A percentile compares a stretch with the other conserved stretches of the same genome.
Conservation (phyloP, 176 grass and related monocot species). For the Secale cereale region DNA sequence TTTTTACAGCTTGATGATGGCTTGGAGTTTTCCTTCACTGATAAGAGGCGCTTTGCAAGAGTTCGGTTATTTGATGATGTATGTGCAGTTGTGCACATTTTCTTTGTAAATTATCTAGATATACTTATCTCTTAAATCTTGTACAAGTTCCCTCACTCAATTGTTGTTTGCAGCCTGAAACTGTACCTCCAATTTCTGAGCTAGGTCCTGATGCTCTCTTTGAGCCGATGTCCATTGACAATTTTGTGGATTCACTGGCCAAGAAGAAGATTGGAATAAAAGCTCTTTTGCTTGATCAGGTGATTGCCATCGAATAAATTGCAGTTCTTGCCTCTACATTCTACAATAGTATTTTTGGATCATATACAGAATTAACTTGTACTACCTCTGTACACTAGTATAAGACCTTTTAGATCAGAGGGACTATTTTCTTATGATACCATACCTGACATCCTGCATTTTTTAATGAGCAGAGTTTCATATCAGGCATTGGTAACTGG, state of each 20-base stretch:
- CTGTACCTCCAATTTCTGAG: constrained; percentile 82
- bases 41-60: constrained; percentile 90
- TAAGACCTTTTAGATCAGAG: too few relatives aligned
- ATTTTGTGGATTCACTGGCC: constrained; percentile 52
- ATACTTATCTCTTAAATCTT: not conserved
- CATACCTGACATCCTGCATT: not conserved
- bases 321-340: constrained; percentile 1
- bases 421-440: not conserved
- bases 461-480: constrained; percentile 54
- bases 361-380: not conserved
- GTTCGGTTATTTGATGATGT: constrained; percentile 87
- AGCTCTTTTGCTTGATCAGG: constrained; percentile 90
- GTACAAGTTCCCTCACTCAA: not conserved
- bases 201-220: constrained; percentile 87
- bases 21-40: constrained; percentile 93
- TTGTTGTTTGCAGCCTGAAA: constrained; percentile 64
- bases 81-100: not conserved
- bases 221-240: constrained; percentile 61
- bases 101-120: not conserved
- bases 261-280: constrained; percentile 89
- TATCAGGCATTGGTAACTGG: constrained; percentile 98
- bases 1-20: constrained; percentile 84
- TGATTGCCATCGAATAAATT: constrained; percentile 16
- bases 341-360: not conserved
- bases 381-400: not conserved